Percentiles rank a stretch among this genome's conserved stretches.
phyloP scores from a whole-genome alignment of 495 filamentous ascomycete genomes.

The Emericellopsis terricola region DNA sequence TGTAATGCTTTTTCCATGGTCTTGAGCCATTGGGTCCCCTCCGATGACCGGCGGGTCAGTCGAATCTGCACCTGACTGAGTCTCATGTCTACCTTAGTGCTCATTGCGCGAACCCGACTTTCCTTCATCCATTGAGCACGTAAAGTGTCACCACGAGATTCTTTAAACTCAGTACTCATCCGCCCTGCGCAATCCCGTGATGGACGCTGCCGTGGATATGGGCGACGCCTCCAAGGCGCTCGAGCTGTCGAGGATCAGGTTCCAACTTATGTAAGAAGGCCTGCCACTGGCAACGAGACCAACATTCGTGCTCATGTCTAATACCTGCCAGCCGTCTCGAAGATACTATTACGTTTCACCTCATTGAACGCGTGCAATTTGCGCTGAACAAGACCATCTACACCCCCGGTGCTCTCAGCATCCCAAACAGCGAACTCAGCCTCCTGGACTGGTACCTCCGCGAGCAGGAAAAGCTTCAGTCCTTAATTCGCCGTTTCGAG shows the following conservation, averaged over 20 bases:
- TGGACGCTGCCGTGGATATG: conserved; percentile 86
- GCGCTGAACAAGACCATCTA: conserved; percentile 85
- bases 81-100: too few relatives aligned
- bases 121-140: too few relatives aligned
- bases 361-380: conserved; percentile 97
- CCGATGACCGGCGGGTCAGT: too few relatives aligned
- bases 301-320: too few relatives aligned
- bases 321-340: conserved; percentile 90
- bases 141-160: too few relatives aligned
- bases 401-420: conserved; percentile 53
- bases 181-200: too few relatives aligned
- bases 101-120: too few relatives aligned
- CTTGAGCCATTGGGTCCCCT: too few relatives aligned
- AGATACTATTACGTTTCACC: conserved; percentile 95
- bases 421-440: conserved; percentile 52
- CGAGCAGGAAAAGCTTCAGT: conserved; percentile 80
- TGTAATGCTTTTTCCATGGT: too few relatives aligned
- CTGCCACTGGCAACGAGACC: neutral
- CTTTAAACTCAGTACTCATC: too few relatives aligned
- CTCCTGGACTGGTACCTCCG: conserved; percentile 88
- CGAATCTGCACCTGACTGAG: too few relatives aligned
- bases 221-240: conserved; percentile 67
- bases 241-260: conserved; percentile 83
- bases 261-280: conserved; percentile 69
- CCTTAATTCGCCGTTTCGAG: conserved; percentile 87